These are phyloP conservation scores for Rhodosporidiobolus sp. DNA, from an alignment of 768 basidiomycete species.

Conservation along the genomic window DNA sequence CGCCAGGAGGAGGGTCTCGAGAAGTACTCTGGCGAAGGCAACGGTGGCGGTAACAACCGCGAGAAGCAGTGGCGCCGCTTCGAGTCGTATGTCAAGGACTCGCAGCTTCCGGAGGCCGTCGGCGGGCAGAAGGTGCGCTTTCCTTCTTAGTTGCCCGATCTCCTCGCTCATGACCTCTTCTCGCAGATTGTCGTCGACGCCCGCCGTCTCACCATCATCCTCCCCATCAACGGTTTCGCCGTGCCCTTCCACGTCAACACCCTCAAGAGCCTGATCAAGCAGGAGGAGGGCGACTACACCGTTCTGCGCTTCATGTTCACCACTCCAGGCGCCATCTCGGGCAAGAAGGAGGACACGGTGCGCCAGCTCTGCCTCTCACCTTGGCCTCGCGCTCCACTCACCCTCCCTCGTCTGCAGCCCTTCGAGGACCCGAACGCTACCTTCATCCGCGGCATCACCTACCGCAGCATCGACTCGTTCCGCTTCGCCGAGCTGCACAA, in stretches of 20 bases:
- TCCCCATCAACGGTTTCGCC: slow-evolving; percentile 91
- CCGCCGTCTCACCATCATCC: slow-evolving; percentile 79
- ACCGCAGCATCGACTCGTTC: slow-evolving; percentile 81
- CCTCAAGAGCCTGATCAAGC: slow-evolving; percentile 96
- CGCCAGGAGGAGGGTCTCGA: slow-evolving; percentile 76
- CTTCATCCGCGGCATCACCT: slow-evolving; percentile 91
- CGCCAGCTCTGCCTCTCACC: slow-evolving; percentile 44
- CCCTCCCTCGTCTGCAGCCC: slow-evolving; percentile 56
- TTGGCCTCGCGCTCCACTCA: background rate
- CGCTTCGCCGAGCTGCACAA: slow-evolving; percentile 85
- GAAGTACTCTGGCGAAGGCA: slow-evolving; percentile 74
- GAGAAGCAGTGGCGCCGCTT: slow-evolving; percentile 93
- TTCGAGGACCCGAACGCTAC: slow-evolving; percentile 96
- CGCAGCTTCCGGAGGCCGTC: slow-evolving; percentile 76
- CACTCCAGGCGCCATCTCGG: slow-evolving; percentile 92
- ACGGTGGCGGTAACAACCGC: slow-evolving; percentile 69
- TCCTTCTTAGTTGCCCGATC: background rate
- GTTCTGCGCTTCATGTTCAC: slow-evolving; percentile 97
- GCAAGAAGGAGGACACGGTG: slow-evolving; percentile 98
- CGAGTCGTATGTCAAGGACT: slow-evolving; percentile 95
- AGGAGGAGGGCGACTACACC: slow-evolving; percentile 90
- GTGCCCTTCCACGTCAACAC: slow-evolving; percentile 98
- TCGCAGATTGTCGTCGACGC: slow-evolving; percentile 83
- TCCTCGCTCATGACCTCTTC: slow-evolving; percentile 6
- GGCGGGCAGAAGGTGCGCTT: slow-evolving; percentile 69